Percentiles rank a stretch among this genome's conserved stretches.
Evolutionary conservation across 139 green algal genomes (phyloP).

Genomic region (Closterium sp.): DNA sequence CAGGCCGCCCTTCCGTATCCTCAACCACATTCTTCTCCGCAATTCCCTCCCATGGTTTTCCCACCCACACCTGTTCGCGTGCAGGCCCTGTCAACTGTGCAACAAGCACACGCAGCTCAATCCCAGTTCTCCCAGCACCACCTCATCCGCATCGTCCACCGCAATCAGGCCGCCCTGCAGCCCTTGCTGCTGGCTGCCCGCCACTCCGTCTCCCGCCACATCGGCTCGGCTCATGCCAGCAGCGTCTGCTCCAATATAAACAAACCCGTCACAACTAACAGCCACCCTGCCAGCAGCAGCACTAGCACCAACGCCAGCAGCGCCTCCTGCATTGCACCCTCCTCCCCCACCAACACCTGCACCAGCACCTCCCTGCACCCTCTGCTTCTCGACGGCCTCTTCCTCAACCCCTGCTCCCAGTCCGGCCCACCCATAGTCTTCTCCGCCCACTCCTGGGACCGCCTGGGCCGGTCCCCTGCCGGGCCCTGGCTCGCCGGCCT

Average conservation of each 20-base stretch:
- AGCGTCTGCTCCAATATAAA: too few relatives aligned
- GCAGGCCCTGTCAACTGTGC: not conserved
- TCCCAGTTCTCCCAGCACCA: not conserved
- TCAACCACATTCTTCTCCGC: not conserved
- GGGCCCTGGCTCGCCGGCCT: slow-evolving; percentile 6
- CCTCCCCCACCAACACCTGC: too few relatives aligned
- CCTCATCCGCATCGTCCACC: not conserved
- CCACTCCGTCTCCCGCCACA: not conserved
- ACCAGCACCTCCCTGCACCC: not conserved
- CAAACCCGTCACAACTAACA: too few relatives aligned
- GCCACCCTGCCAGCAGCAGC: not conserved
- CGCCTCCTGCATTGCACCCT: not conserved
- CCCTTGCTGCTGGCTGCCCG: not conserved
- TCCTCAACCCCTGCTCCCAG: not conserved
- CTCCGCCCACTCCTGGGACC: not conserved
- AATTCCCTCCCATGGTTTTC: not conserved
- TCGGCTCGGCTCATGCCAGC: not conserved
- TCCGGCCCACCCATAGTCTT: not conserved
- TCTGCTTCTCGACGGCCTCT: not conserved
- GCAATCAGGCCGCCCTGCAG: not conserved
- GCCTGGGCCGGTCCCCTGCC: not conserved
- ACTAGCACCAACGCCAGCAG: not conserved
- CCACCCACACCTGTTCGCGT: too few relatives aligned
- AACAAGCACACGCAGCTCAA: not conserved
- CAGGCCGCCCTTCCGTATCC: too few relatives aligned